Base-by-base conservation (phyloP, 768 basidiomycete genomes). In the Candolleomyces aberdarensis region DNA sequence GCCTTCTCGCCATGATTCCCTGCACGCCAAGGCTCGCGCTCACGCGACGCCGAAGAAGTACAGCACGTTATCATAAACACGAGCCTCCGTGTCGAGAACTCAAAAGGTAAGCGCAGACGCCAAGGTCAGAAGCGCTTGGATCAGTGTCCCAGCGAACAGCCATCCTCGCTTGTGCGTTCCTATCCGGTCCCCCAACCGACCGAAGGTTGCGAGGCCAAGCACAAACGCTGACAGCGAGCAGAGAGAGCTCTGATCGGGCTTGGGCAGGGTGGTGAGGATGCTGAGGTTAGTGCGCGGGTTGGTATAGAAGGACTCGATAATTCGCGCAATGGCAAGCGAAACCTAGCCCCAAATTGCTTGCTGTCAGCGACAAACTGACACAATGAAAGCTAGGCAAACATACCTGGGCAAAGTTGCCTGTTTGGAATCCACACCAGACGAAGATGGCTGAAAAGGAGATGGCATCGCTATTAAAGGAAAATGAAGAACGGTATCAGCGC, bases 11-110 rank as follows among this genome's bases (percentile, higher is more conserved):
- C 61, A 62, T 58, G 36, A 62, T 48, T 3, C 61, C 61, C 44
- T 62, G 61, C 36, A 62, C 49, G 26, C 61, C 61, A 53, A 62
- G 61, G 46, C 61, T 62, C n/a, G 50, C 50, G 53, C 61, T 62
- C 56, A 62, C 22, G 61, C 61, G 40, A 62, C 26, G 11, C 61
- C 61, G 22, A 58, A 19, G 40, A 62, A 58, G 36, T 61, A 50
- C 29, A 15, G 14, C 29, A 50, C 10, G 22, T 9, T 50, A 5
- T 70, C 69, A 44, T 76, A 74, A 1, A 85, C 80, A 36, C 89
- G 73, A 71, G 82, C 82, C 7, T 71, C 69, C 63, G 89, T 78
- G 0, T 81, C 81, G 53, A 85, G 83, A 70, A 86, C 82, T 86
- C 89, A 92, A 31, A 36, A 36, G 20, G 46, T 43, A 26, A 57